Conservation (phyloP, 768 basidiomycete genomes). For the Suillus americanus region DNA sequence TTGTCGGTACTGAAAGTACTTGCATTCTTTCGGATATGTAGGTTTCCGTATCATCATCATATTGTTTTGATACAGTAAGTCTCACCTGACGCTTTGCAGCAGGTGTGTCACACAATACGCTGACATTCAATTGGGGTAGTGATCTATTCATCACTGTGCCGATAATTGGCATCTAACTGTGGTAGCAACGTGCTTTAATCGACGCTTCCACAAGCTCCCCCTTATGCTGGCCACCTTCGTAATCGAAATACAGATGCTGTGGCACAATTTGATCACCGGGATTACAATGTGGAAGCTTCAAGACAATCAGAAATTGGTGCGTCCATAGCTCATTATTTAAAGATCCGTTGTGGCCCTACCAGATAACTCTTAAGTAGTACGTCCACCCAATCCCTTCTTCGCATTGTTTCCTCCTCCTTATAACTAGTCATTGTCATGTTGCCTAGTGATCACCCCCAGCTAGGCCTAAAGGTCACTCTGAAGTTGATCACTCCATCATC, state of each 20-base stretch:
- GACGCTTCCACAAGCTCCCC: not conserved
- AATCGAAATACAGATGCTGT: not conserved
- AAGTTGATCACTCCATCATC: slow-evolving; percentile 8
- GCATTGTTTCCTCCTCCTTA: not conserved
- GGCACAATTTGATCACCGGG: no score
- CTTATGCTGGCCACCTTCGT: not conserved
- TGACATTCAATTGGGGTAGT: not conserved
- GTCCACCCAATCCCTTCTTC: not conserved
- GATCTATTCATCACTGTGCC: not conserved
- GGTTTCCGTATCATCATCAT: not conserved
- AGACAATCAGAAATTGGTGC: slow-evolving; percentile 1
- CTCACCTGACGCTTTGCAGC: not conserved
- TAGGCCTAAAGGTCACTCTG: slow-evolving; percentile 9
- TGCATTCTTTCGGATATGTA: not conserved
- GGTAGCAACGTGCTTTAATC: not conserved
- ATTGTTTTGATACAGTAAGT: not conserved
- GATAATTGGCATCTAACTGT: no score
- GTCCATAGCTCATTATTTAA: slow-evolving; percentile 7
- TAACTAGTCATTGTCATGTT: slow-evolving; percentile 11
- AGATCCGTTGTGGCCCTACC: not conserved
- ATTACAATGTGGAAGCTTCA: not conserved
- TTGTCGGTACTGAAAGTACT: not conserved
- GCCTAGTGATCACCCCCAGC: slow-evolving; percentile 5
- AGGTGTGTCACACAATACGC: not conserved
- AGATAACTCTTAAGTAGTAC: not conserved